Conservation (phyloP, 2,329 filamentous ascomycete genomes). For the Colletotrichum gigasporum region DNA sequence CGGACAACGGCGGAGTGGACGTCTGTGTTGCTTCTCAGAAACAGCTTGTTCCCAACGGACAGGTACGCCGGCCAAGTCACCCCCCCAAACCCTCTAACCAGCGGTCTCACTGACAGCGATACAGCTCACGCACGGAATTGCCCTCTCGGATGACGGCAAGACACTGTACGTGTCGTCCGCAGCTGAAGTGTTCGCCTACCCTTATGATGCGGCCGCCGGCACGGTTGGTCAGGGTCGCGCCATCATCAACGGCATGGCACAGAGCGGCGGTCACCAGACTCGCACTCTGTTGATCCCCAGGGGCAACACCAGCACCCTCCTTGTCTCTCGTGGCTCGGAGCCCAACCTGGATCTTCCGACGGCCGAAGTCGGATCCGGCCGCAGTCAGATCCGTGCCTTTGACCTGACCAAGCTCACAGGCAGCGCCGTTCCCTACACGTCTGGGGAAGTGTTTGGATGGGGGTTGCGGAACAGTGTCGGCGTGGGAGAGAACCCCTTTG, state of each 20-base stretch:
- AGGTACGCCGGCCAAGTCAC: slow-evolving; percentile 33
- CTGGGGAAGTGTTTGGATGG: slow-evolving; percentile 68
- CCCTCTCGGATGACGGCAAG: slow-evolving; percentile 60
- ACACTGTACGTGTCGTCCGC: slow-evolving; percentile 67
- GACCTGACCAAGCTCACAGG: slow-evolving; percentile 45
- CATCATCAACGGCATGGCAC: slow-evolving; percentile 56
- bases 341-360: slow-evolving; percentile 69
- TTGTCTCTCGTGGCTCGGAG: slow-evolving; percentile 73
- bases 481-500: slow-evolving; percentile 66
- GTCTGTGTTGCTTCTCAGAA: slow-evolving; percentile 41
- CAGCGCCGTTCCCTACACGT: slow-evolving; percentile 53
- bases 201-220: slow-evolving; percentile 66
- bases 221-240: slow-evolving; percentile 61
- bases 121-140: slow-evolving; percentile 66
- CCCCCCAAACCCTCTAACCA: background rate
- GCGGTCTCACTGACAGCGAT: background rate
- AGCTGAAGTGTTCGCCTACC: slow-evolving; percentile 69
- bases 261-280: slow-evolving; percentile 67
- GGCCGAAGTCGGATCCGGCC: slow-evolving; percentile 60
- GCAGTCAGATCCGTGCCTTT: slow-evolving; percentile 72
- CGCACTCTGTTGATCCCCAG: slow-evolving; percentile 72
- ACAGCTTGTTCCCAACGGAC: slow-evolving; percentile 38
- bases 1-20: slow-evolving; percentile 39
- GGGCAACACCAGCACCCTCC: slow-evolving; percentile 62
- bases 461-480: slow-evolving; percentile 79